Evolutionary conservation across 805 yeast species (phyloP).

Genomic region (Ogataea siamensis): DNA sequence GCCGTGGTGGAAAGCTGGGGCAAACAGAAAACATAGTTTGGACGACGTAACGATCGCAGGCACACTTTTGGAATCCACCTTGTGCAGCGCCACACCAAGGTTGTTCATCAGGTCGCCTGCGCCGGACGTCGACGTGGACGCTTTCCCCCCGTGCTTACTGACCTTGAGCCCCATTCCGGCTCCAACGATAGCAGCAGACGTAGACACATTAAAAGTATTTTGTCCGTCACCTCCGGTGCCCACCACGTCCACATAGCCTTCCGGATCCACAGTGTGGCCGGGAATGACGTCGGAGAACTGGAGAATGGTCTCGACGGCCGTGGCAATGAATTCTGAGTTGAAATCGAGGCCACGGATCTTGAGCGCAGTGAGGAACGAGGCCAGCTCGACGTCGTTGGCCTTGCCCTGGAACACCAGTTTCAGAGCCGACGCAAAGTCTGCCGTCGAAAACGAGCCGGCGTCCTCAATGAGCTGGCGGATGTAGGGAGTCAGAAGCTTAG

Average conservation of each 20-base stretch:
- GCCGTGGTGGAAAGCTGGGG: conserved; percentile 92
- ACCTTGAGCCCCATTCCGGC: conserved; percentile 83
- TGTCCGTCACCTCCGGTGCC: conserved; percentile 99
- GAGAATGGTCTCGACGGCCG: conserved; percentile 76
- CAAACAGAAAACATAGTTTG: conserved; percentile 71
- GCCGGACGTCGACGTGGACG: conserved; percentile 89
- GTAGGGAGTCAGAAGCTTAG: conserved; percentile 45
- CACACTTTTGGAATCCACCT: conserved; percentile 61
- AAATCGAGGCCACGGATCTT: conserved; percentile 76
- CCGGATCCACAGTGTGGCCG: conserved; percentile 40
- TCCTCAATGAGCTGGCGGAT: conserved; percentile 60
- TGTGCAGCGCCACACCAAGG: conserved; percentile 79
- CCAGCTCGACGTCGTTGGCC: conserved; percentile 66
- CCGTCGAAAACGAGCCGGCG: conserved; percentile 62
- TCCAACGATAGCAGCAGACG: conserved; percentile 90
- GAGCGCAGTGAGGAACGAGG: conserved; percentile 78
- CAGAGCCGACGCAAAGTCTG: conserved; percentile 64
- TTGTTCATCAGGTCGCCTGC: conserved; percentile 83
- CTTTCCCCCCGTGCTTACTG: conserved; percentile 97
- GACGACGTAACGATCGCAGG: conserved; percentile 53
- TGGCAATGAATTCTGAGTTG: conserved; percentile 76
- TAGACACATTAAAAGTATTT: conserved; percentile 93
- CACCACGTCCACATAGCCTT: conserved; percentile 79
- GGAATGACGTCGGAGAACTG: conserved; percentile 60
- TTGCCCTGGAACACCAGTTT: conserved; percentile 56